A percentile compares a stretch with the other conserved stretches of the same genome.
These are phyloP conservation scores for Rhodotorula paludigena DNA, from an alignment of 768 basidiomycete genomes.

Conservation along the genomic window DNA sequence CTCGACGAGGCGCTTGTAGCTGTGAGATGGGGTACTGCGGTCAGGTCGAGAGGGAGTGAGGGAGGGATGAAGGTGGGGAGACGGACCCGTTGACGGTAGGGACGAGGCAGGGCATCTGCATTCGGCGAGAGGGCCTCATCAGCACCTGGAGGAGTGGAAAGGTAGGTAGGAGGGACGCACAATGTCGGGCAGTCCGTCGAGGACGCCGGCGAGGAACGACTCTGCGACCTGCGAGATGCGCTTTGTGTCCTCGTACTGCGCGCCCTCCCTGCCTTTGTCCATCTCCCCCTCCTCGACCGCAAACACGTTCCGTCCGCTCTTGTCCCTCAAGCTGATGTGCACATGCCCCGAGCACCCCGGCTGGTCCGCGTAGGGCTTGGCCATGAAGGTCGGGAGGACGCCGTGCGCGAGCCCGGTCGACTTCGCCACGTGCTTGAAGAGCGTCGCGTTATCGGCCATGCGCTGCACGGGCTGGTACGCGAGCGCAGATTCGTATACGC, in stretches of 20 bases:
- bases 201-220: slow-evolving; percentile 87
- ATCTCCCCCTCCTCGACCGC: slow-evolving; percentile 62
- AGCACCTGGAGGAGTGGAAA: background rate
- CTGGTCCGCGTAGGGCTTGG: slow-evolving; percentile 55
- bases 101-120: slow-evolving; percentile 61
- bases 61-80: background rate
- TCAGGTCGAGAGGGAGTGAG: slow-evolving; percentile 55
- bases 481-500: slow-evolving; percentile 59
- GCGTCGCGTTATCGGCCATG: slow-evolving; percentile 84
- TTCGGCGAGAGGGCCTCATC: background rate
- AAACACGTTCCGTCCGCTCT: slow-evolving; percentile 69
- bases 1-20: slow-evolving; percentile 89
- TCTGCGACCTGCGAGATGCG: slow-evolving; percentile 78
- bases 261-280: slow-evolving; percentile 59
- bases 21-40: slow-evolving; percentile 89
- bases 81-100: slow-evolving; percentile 42
- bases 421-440: slow-evolving; percentile 91
- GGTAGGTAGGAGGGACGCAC: slow-evolving; percentile 51
- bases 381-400: slow-evolving; percentile 81
- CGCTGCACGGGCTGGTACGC: slow-evolving; percentile 71
- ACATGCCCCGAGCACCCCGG: slow-evolving; percentile 96
- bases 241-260: slow-evolving; percentile 73
- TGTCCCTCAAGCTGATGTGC: slow-evolving; percentile 77
- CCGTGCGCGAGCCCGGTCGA: slow-evolving; percentile 83
- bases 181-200: slow-evolving; percentile 79